Percentiles rank a stretch among this genome's conserved stretches.
Evolutionary conservation across 495 filamentous ascomycete species (phyloP).

Genomic region (Hypoxylon perforatum): DNA sequence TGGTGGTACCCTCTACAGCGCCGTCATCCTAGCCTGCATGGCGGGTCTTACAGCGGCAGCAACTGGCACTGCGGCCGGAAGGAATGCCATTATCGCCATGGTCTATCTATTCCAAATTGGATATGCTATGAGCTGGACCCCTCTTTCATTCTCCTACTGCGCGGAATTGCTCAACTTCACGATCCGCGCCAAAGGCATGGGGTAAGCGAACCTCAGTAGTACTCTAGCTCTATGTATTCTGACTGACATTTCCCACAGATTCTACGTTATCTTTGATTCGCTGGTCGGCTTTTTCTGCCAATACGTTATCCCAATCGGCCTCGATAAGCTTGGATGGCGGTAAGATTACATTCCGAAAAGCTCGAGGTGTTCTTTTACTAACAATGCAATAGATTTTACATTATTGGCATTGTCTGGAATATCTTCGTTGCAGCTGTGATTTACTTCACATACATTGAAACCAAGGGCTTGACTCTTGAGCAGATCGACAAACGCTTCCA

Average conservation of each 20-base stretch:
- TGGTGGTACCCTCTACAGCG: not conserved
- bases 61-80: constrained; percentile 2
- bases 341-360: not conserved
- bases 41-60: constrained; percentile 7
- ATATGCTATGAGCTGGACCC: constrained; percentile 56
- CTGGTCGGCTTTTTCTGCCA: constrained; percentile 37
- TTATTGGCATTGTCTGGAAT: constrained; percentile 37
- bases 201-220: not conserved
- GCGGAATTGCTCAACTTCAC: constrained; percentile 44
- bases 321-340: constrained; percentile 40
- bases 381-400: constrained; percentile 22
- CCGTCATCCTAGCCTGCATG: constrained; percentile 7
- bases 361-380: not conserved
- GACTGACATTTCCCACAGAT: not conserved
- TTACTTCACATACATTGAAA: constrained; percentile 45
- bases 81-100: constrained; percentile 12
- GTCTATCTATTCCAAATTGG: constrained; percentile 54
- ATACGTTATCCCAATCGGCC: constrained; percentile 39
- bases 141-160: constrained; percentile 57
- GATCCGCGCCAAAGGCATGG: constrained; percentile 39
- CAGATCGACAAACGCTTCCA: constrained; percentile 39
- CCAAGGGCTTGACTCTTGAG: constrained; percentile 38
- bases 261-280: constrained; percentile 12
- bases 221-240: not conserved
- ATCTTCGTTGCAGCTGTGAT: constrained; percentile 42